Evolutionary conservation across 2,329 filamentous ascomycete genomes (phyloP).

Genomic region (Fusarium chuoi): DNA sequence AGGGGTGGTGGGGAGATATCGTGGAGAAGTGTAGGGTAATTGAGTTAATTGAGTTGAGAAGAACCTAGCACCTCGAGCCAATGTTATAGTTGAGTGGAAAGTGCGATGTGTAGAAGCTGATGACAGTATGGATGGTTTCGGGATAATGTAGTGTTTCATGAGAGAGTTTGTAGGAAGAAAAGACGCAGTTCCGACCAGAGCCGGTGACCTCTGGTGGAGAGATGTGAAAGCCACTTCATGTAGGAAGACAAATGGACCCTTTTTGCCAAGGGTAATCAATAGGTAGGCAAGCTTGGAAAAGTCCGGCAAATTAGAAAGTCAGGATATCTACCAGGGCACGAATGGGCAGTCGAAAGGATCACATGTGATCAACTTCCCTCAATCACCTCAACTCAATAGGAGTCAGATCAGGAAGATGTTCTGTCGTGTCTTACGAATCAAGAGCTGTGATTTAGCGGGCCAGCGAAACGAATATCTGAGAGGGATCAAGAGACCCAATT

Average conservation of each 20-base stretch:
- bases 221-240: slow-evolving; percentile 30
- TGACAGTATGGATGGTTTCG: neutral
- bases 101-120: neutral
- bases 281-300: slow-evolving; percentile 10
- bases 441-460: slow-evolving; percentile 13
- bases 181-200: slow-evolving; percentile 1
- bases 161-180: neutral
- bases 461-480: neutral
- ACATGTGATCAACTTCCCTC: slow-evolving; percentile 10
- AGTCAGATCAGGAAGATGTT: slow-evolving; percentile 15
- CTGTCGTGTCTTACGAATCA: slow-evolving; percentile 4
- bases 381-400: neutral
- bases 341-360: slow-evolving; percentile 10
- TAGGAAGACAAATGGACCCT: neutral
- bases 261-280: neutral
- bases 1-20: slow-evolving; percentile 30
- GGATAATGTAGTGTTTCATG: neutral
- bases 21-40: slow-evolving; percentile 30
- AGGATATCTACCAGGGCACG: slow-evolving; percentile 12
- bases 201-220: slow-evolving; percentile 19
- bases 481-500: slow-evolving; percentile 1
- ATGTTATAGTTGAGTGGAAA: neutral
- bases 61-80: neutral
- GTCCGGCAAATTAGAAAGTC: slow-evolving; percentile 9
- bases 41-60: slow-evolving; percentile 13